Percentiles rank a stretch among this genome's conserved stretches.
These are phyloP conservation scores for Calocybe indica DNA, from an alignment of 768 basidiomycete species.

Conservation along the genomic window DNA sequence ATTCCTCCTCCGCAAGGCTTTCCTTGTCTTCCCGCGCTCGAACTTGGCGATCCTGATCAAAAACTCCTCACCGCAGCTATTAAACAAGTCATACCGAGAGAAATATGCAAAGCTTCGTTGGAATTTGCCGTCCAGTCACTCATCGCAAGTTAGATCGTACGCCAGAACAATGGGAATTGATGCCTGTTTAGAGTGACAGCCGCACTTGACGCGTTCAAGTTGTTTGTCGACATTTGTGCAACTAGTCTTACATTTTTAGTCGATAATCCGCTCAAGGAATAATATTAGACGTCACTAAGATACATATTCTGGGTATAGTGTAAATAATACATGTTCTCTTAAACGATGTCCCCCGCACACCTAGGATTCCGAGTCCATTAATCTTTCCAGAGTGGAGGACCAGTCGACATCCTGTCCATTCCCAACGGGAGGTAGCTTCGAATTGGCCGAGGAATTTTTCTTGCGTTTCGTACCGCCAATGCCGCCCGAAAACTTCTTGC, in stretches of 20 bases:
- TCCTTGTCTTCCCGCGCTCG: constrained; percentile 65
- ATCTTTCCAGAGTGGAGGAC: constrained; percentile 31
- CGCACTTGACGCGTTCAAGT: constrained; percentile 9
- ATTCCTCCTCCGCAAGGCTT: constrained; percentile 47
- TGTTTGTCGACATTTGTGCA: constrained; percentile 3
- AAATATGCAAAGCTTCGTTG: constrained; percentile 70
- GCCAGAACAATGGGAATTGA: not conserved
- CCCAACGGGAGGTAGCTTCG: constrained; percentile 26
- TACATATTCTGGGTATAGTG: no score
- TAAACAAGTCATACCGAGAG: constrained; percentile 50
- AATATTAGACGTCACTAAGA: no score
- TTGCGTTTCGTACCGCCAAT: constrained; percentile 11
- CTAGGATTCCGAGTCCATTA: constrained; percentile 14
- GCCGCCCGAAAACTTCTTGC: constrained; percentile 32
- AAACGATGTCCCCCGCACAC: not conserved
- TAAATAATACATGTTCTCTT: not conserved
- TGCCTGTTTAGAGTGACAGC: not conserved
- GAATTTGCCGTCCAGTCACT: constrained; percentile 76
- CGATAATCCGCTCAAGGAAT: no score
- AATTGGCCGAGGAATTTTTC: constrained; percentile 10
- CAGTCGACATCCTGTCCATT: constrained; percentile 39
- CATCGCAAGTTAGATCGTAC: constrained; percentile 20
- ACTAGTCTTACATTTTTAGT: not conserved
- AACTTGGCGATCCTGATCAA: constrained; percentile 34
- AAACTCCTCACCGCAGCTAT: not conserved